A percentile compares a stretch with the other conserved stretches of the same genome.
These are phyloP conservation scores for Barbarea vulgaris DNA, from an alignment of 345 rosid genomes.

Conservation along the genomic window DNA sequence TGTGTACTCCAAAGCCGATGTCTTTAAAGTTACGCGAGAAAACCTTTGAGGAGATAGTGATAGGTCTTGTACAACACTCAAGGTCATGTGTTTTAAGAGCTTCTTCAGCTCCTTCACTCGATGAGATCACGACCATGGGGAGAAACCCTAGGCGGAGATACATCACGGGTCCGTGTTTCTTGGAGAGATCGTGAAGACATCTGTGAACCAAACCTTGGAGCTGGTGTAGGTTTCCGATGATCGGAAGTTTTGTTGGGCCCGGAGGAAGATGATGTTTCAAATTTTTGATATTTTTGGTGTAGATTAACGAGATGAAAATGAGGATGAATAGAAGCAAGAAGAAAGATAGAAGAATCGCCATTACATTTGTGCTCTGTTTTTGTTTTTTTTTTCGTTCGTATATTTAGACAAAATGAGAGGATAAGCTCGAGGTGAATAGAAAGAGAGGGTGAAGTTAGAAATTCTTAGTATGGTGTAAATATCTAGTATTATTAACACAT, in stretches of 20 bases:
- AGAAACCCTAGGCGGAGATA: slow-evolving; percentile 11
- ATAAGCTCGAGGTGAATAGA: no score
- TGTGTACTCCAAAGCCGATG: slow-evolving; percentile 20
- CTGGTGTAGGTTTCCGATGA: slow-evolving; percentile 22
- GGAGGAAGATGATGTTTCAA: slow-evolving; percentile 22
- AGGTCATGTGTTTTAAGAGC: slow-evolving; percentile 29
- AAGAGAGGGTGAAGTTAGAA: no score
- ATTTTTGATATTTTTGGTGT: no score
- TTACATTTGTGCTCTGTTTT: no score
- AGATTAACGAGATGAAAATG: no score
- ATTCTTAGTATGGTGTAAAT: no score
- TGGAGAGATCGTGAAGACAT: slow-evolving; percentile 24
- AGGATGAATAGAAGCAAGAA: no score
- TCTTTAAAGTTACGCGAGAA: slow-evolving; percentile 4
- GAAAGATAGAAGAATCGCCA: no score
- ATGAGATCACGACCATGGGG: slow-evolving; percentile 16
- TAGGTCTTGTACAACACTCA: slow-evolving; percentile 27
- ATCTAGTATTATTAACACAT: no score
- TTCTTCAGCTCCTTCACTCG: slow-evolving; percentile 27
- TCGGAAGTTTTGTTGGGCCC: neutral
- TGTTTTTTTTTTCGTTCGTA: no score
- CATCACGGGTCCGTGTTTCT: slow-evolving; percentile 31
- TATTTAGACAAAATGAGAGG: no score
- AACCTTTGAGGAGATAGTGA: neutral
- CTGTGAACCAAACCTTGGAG: slow-evolving; percentile 16